Conservation (phyloP, 768 basidiomycete genomes). For the Mycena chlorophos region DNA sequence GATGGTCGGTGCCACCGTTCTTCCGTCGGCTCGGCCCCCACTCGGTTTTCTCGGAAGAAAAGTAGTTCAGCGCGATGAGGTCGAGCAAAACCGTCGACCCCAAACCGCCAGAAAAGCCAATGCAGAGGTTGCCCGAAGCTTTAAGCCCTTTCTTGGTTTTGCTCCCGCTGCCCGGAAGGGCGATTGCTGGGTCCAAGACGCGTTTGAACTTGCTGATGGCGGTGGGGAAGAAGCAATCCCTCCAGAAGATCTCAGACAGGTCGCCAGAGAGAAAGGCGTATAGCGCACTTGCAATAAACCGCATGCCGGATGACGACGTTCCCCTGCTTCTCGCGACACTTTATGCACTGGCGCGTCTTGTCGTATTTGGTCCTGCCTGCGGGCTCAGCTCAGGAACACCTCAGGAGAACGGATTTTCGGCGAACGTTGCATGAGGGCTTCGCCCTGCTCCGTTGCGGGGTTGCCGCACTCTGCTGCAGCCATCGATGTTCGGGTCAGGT, state of each 20-base stretch:
- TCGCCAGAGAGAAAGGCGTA: background rate
- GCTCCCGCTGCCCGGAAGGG: slow-evolving; percentile 52
- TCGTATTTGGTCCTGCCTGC: slow-evolving; percentile 68
- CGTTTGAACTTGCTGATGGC: slow-evolving; percentile 64
- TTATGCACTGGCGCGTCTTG: slow-evolving; percentile 66
- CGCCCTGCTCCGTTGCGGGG: slow-evolving; percentile 54
- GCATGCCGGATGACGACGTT: slow-evolving; percentile 76
- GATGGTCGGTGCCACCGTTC: slow-evolving; percentile 63
- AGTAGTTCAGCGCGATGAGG: slow-evolving; percentile 61
- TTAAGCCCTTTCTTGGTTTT: slow-evolving; percentile 60
- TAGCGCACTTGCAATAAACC: slow-evolving; percentile 78
- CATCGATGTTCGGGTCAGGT: too few species aligned
- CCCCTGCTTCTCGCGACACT: slow-evolving; percentile 66
- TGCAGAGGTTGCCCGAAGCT: slow-evolving; percentile 65
- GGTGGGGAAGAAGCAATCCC: slow-evolving; percentile 67
- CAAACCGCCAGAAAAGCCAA: slow-evolving; percentile 79
- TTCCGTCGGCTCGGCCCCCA: slow-evolving; percentile 29
- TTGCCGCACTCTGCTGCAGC: slow-evolving; percentile 69
- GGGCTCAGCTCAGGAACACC: slow-evolving; percentile 6
- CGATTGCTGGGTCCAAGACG: slow-evolving; percentile 63
- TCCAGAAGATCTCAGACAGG: slow-evolving; percentile 25
- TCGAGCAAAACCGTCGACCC: slow-evolving; percentile 75
- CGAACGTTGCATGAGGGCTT: slow-evolving; percentile 71
- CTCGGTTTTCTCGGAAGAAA: slow-evolving; percentile 34
- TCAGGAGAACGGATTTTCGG: background rate